phyloP scores from a whole-genome alignment of 1,284 basidiomycete genomes.

The Agroathelia rolfsii region DNA sequence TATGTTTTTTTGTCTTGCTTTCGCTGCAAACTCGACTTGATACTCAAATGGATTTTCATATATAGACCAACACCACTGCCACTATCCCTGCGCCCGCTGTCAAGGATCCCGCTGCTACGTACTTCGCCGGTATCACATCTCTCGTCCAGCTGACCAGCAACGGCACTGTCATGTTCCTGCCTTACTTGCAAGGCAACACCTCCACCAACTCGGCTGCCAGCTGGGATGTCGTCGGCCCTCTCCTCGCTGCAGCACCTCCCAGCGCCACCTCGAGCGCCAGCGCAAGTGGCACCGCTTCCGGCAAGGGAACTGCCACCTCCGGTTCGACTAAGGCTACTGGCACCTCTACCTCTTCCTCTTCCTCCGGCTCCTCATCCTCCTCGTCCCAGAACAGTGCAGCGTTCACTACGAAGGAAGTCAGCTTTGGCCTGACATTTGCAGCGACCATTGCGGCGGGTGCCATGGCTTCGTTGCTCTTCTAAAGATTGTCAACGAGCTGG shows the following conservation, averaged over 20 bases:
- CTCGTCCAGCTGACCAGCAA: constrained; percentile 70
- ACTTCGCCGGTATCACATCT: constrained; percentile 60
- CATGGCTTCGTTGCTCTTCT: too few relatives aligned
- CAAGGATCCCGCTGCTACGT: constrained; percentile 59
- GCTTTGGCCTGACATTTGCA: too few relatives aligned
- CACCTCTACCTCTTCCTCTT: too few relatives aligned
- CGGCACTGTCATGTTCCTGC: constrained; percentile 61
- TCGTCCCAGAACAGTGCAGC: too few relatives aligned
- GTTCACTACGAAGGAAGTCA: too few relatives aligned
- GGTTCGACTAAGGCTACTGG: too few relatives aligned
- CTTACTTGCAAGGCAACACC: constrained; percentile 42
- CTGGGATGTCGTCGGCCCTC: constrained; percentile 35
- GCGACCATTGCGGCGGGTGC: too few relatives aligned
- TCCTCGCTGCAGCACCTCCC: constrained; percentile 24
- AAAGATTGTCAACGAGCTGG: too few relatives aligned
- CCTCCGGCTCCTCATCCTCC: too few relatives aligned
- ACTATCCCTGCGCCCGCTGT: constrained; percentile 56
- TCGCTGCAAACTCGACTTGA: constrained; percentile 3
- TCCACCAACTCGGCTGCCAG: constrained; percentile 34
- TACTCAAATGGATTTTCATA: constrained; percentile 4
- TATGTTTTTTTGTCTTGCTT: constrained; percentile 16
- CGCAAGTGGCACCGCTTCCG: too few relatives aligned
- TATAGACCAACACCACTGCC: constrained; percentile 67
- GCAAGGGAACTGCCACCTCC: too few relatives aligned
- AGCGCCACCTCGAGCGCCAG: too few relatives aligned